Conservation (phyloP, 106 monocot species). For the Dendrobium catenatum region DNA sequence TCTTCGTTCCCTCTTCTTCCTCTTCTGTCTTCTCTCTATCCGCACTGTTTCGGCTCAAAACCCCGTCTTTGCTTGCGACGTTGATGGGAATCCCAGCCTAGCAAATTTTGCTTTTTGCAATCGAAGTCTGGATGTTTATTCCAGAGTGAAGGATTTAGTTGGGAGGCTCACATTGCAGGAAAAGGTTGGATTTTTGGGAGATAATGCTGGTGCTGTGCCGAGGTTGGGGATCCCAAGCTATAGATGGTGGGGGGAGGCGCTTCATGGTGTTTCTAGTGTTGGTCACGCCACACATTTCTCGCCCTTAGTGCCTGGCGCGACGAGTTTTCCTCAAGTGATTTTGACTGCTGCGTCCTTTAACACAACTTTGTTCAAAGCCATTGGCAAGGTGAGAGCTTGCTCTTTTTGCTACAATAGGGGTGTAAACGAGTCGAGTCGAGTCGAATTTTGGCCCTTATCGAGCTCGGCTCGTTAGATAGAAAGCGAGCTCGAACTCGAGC, state of each 20-base stretch:
- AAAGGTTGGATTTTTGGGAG: conserved; percentile 51
- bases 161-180: conserved; percentile 50
- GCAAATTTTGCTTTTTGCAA: conserved; percentile 40
- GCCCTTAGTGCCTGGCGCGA: conserved; percentile 46
- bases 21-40: not conserved
- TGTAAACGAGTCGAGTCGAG: too few relatives aligned
- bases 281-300: conserved; percentile 62
- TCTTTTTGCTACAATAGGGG: not conserved
- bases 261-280: conserved; percentile 69
- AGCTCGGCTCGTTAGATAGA: too few relatives aligned
- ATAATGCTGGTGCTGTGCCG: conserved; percentile 36
- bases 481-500: too few relatives aligned
- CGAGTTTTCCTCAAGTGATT: conserved; percentile 66
- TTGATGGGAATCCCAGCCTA: conserved; percentile 24
- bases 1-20: not conserved
- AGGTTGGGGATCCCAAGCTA: conserved; percentile 65
- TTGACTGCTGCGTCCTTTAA: conserved; percentile 79
- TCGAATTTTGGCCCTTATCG: too few relatives aligned
- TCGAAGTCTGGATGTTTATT: conserved; percentile 13
- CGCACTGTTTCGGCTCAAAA: conserved; percentile 17
- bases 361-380: conserved; percentile 47
- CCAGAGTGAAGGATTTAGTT: conserved; percentile 42
- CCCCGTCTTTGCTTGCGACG: conserved; percentile 57
- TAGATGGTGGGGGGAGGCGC: conserved; percentile 81
- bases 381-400: conserved; percentile 46